Base-by-base conservation (phyloP, 1,284 basidiomycete species). In the Heliocybe sulcata region DNA sequence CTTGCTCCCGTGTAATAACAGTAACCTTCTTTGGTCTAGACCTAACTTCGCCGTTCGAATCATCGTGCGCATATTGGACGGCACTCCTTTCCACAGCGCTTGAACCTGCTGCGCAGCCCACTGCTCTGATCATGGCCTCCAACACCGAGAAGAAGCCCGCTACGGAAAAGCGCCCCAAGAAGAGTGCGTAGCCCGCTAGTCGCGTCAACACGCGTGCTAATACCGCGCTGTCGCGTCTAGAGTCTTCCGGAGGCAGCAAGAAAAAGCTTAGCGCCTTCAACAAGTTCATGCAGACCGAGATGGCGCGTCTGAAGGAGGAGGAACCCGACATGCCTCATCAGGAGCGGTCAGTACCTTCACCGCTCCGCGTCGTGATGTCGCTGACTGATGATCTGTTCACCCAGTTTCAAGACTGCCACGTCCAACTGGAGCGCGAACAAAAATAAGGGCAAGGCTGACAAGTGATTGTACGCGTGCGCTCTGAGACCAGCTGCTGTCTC, bases 221-320 rank as follows among this genome's bases (percentile, higher is more conserved):
- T 55, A 45, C 26, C 52, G 51, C 58, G 51, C 58, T 45, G 55
- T 20, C 54, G n/a, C 35, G 49, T 25, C 22, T 45, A 66, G 76
- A 78, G 64, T 74, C 72, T 45, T 62, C 70, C 25, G 67, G 68
- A 47, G 72, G 74, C 38, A 72, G 73, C 57, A 70, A 71, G 57
- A 81, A 78, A 67, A 80, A 80, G 63, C 72, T 87, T 50, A 83
- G 83, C 33, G 76, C 80, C 10, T 90, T 87, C 71, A 90, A 90
- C 67, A 87, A 83, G 66, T 90, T 85, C 67, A 89, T 90, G 85
- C 85, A 87, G 72, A 72, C 76, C 20, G 88, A 90, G 65, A 81
- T 90, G 73, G 81, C 82, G 48, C 82, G 85, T 53, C 74, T 90
- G 64, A 89, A 86, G 73, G 82, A 84, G 62, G 72, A 79, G 12